These are phyloP conservation scores for Xerocomellus amylosporus DNA, from an alignment of 768 basidiomycete genomes.

Conservation along the genomic window DNA sequence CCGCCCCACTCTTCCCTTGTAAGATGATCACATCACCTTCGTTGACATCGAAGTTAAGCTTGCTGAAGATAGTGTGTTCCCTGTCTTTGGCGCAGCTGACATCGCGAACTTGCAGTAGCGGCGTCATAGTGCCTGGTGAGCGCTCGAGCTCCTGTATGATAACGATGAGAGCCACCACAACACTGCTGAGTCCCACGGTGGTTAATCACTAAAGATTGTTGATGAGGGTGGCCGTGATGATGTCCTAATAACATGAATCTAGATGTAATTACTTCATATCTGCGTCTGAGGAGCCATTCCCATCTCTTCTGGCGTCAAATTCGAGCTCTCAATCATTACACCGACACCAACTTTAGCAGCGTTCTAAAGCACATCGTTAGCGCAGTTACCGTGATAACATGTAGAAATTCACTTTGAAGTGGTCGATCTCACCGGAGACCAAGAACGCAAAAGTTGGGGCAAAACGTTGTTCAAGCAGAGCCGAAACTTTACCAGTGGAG, in stretches of 20 bases:
- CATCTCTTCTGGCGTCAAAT: slow-evolving; percentile 83
- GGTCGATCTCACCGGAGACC: slow-evolving; percentile 96
- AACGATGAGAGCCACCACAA: not conserved
- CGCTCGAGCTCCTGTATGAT: not conserved
- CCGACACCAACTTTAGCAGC: slow-evolving; percentile 93
- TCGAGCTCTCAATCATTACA: slow-evolving; percentile 93
- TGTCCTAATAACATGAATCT: slow-evolving; percentile 24
- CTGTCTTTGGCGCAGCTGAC: slow-evolving; percentile 48
- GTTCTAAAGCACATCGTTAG: slow-evolving; percentile 50
- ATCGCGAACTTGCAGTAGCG: slow-evolving; percentile 51
- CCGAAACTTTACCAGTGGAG: slow-evolving; percentile 92
- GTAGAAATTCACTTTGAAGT: slow-evolving; percentile 75
- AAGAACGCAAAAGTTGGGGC: slow-evolving; percentile 94
- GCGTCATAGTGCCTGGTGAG: slow-evolving; percentile 7
- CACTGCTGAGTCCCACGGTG: slow-evolving; percentile 19
- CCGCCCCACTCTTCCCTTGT: slow-evolving; percentile 78
- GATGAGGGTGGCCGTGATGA: not conserved
- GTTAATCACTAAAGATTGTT: not conserved
- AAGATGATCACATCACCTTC: slow-evolving; percentile 75
- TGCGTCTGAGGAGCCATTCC: slow-evolving; percentile 53
- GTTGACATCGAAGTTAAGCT: slow-evolving; percentile 58
- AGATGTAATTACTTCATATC: slow-evolving; percentile 30
- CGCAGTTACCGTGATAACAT: not conserved
- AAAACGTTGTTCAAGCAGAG: slow-evolving; percentile 92
- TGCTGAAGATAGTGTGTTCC: slow-evolving; percentile 53